Conservation (phyloP, 352 stramenopile species). For the Pythium brachiatum region DNA sequence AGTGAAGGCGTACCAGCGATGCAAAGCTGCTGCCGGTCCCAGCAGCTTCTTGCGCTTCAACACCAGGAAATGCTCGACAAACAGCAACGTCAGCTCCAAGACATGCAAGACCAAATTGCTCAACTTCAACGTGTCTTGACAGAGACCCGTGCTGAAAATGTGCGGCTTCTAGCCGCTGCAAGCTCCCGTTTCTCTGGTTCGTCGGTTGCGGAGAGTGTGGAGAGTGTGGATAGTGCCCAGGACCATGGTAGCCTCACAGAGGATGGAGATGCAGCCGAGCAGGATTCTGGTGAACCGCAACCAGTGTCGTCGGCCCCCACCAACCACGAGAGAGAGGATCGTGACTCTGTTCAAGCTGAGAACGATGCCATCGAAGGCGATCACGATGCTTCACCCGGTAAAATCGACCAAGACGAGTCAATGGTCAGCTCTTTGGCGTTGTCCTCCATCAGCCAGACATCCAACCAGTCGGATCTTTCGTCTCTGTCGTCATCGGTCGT, state of each 20-base stretch:
- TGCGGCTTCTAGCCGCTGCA: constrained; percentile 14
- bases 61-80: constrained; percentile 80
- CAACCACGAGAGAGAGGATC: background rate
- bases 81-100: constrained; percentile 62
- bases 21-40: constrained; percentile 51
- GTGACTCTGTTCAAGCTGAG: background rate
- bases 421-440: constrained; percentile 52
- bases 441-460: constrained; percentile 59
- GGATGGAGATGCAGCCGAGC: constrained; percentile 10
- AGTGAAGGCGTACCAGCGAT: background rate
- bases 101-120: constrained; percentile 72
- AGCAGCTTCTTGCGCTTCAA: constrained; percentile 65
- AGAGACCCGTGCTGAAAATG: constrained; percentile 26
- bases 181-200: constrained; percentile 9
- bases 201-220: constrained; percentile 11
- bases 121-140: constrained; percentile 46
- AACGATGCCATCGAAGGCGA: background rate
- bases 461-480: constrained; percentile 45
- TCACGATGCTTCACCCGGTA: background rate
- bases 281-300: background rate
- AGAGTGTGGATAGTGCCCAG: background rate
- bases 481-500: constrained; percentile 63
- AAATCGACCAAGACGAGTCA: constrained; percentile 13
- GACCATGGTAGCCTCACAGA: constrained; percentile 14
- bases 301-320: background rate